A percentile compares a stretch with the other conserved stretches of the same genome.
Conservation (phyloP, 139 green algal genomes). For the Asterochloris erici region DNA sequence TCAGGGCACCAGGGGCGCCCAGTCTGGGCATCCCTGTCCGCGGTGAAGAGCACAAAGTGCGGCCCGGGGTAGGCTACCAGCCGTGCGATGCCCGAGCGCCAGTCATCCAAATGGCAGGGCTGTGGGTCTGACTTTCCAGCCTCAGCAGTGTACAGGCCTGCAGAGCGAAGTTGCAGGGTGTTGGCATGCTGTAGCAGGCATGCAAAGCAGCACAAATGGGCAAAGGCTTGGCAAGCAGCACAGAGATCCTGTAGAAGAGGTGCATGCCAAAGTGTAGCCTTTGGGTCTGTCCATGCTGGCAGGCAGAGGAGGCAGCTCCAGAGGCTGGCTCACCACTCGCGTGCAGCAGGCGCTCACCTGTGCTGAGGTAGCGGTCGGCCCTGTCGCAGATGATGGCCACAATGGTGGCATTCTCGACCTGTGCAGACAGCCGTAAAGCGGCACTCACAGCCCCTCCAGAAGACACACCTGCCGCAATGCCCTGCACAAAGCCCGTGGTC, state of each 20-base stretch:
- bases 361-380: conserved; percentile 46
- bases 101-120: conserved; percentile 28
- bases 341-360: conserved; percentile 3
- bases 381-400: conserved; percentile 42
- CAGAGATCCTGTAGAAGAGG: too few relatives aligned
- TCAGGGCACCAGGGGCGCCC: conserved; percentile 37
- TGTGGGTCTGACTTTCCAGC: conserved; percentile 24
- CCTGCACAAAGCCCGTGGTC: conserved; percentile 11
- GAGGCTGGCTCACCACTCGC: too few relatives aligned
- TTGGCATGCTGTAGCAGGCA: neutral
- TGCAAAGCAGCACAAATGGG: too few relatives aligned
- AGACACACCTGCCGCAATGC: conserved; percentile 34
- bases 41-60: conserved; percentile 34
- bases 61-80: conserved; percentile 26
- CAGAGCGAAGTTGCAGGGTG: neutral
- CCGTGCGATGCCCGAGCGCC: conserved; percentile 26
- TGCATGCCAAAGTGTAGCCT: too few relatives aligned
- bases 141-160: conserved; percentile 28
- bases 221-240: too few relatives aligned
- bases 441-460: conserved; percentile 39
- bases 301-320: too few relatives aligned
- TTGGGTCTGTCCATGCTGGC: too few relatives aligned
- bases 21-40: conserved; percentile 24
- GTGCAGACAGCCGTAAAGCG: conserved; percentile 31
- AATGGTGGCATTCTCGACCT: conserved; percentile 37